These are phyloP conservation scores for Podaxis sp. DNA, from an alignment of 768 basidiomycete species.

Conservation along the genomic window DNA sequence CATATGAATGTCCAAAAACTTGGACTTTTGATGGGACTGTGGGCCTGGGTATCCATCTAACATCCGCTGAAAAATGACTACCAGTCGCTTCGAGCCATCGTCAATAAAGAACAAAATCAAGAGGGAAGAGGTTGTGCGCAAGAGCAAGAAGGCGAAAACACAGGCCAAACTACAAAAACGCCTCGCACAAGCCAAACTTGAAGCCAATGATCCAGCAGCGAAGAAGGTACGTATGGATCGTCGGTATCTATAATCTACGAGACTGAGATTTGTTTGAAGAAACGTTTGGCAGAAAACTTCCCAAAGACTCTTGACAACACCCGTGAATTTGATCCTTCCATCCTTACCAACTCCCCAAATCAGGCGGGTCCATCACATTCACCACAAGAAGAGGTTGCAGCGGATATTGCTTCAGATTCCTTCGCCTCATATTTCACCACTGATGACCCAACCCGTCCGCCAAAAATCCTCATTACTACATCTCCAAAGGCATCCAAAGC, in stretches of 20 bases:
- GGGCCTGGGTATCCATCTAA: neutral
- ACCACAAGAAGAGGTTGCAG: slow-evolving; percentile 53
- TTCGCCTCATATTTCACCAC: slow-evolving; percentile 78
- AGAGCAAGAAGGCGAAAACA: slow-evolving; percentile 73
- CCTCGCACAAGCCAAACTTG: slow-evolving; percentile 74
- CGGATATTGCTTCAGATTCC: slow-evolving; percentile 71
- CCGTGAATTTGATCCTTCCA: slow-evolving; percentile 78
- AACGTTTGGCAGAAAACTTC: slow-evolving; percentile 81
- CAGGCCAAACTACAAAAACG: slow-evolving; percentile 81
- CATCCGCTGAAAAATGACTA: slow-evolving; percentile 43
- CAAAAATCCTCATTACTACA: slow-evolving; percentile 90
- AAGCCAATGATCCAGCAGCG: slow-evolving; percentile 69
- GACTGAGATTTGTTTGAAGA: slow-evolving; percentile 40
- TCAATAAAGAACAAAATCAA: slow-evolving; percentile 87
- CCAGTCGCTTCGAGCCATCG: slow-evolving; percentile 59
- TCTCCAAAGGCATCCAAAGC: slow-evolving; percentile 84
- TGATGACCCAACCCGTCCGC: slow-evolving; percentile 69
- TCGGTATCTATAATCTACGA: neutral
- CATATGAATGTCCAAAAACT: no score
- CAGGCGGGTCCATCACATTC: slow-evolving; percentile 34
- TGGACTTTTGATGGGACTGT: neutral
- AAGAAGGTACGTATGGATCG: slow-evolving; percentile 60
- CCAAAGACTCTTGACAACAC: slow-evolving; percentile 93
- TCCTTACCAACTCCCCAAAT: slow-evolving; percentile 55
- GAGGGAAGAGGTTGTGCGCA: slow-evolving; percentile 73